Percentiles rank a stretch among this genome's conserved stretches.
Evolutionary conservation across 2,329 filamentous ascomycete genomes (phyloP).

Genomic region (Trichophyton simii): DNA sequence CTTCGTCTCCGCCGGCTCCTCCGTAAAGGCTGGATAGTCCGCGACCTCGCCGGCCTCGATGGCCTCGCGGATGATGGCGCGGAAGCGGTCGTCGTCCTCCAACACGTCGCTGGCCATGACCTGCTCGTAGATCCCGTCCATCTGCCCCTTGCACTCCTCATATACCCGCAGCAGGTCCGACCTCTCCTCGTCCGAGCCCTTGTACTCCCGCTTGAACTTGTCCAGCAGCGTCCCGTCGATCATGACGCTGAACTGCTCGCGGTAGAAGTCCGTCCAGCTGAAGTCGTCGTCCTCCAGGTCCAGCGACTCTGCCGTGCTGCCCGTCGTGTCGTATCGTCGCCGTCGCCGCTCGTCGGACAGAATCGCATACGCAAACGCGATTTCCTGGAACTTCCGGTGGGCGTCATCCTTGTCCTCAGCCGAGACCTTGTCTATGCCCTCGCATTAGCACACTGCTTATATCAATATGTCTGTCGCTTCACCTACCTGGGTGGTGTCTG

Average conservation of each 20-base stretch:
- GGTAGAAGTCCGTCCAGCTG: slow-evolving; percentile 83
- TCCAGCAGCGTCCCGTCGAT: slow-evolving; percentile 63
- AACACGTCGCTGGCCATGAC: slow-evolving; percentile 80
- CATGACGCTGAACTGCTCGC: slow-evolving; percentile 65
- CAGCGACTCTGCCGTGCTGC: slow-evolving; percentile 73
- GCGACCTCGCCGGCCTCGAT: slow-evolving; percentile 58
- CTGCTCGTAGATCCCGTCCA: slow-evolving; percentile 63
- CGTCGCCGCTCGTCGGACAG: slow-evolving; percentile 73
- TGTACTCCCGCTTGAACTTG: slow-evolving; percentile 65
- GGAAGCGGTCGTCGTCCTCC: slow-evolving; percentile 76
- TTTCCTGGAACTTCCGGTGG: slow-evolving; percentile 70
- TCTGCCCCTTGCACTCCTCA: slow-evolving; percentile 56
- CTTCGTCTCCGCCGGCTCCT: slow-evolving; percentile 57
- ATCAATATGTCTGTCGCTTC: background rate
- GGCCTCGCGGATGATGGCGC: slow-evolving; percentile 65
- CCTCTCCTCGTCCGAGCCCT: slow-evolving; percentile 73
- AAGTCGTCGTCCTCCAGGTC: slow-evolving; percentile 60
- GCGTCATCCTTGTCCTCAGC: slow-evolving; percentile 57
- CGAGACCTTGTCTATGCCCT: slow-evolving; percentile 58
- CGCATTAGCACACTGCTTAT: background rate
- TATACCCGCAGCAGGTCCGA: slow-evolving; percentile 67
- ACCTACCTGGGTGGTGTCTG: slow-evolving; percentile 67
- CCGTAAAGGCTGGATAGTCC: slow-evolving; percentile 54
- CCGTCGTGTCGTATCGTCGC: slow-evolving; percentile 77
- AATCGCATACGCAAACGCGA: slow-evolving; percentile 88